These are phyloP conservation scores for Neohortaea acidophila DNA, from an alignment of 495 filamentous ascomycete species.

Conservation along the genomic window DNA sequence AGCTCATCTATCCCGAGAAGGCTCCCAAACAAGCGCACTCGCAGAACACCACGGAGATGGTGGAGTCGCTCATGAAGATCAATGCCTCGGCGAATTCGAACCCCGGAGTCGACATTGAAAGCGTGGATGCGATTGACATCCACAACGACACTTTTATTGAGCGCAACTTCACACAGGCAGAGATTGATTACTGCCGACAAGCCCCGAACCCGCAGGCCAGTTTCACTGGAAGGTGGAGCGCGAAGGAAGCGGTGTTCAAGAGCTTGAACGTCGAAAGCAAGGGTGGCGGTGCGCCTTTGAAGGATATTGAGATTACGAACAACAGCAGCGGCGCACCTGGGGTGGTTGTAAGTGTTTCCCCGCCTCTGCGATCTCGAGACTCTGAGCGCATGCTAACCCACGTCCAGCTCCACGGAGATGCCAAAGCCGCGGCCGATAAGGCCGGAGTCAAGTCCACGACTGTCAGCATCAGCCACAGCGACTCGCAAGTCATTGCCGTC, in stretches of 20 bases:
- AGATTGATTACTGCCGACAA: conserved; percentile 72
- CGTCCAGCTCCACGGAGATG: conserved; percentile 65
- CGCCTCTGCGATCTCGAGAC: background rate
- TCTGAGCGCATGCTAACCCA: conserved; percentile 9
- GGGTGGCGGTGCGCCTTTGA: conserved; percentile 77
- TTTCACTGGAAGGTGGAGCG: conserved; percentile 88
- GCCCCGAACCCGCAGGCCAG: conserved; percentile 63
- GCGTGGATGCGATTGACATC: conserved; percentile 68
- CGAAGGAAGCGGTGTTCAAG: conserved; percentile 98
- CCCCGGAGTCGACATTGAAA: conserved; percentile 85
- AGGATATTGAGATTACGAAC: conserved; percentile 81
- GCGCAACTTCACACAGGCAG: conserved; percentile 75
- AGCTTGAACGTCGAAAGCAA: conserved; percentile 73
- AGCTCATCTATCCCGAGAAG: conserved; percentile 54
- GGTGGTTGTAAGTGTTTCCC: conserved; percentile 54
- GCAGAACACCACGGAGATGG: conserved; percentile 55
- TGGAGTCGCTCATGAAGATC: conserved; percentile 62
- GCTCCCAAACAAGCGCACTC: conserved; percentile 37
- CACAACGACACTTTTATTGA: conserved; percentile 87
- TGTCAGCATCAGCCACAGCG: conserved; percentile 90
- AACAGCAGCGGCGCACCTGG: conserved; percentile 67
- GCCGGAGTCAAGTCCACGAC: conserved; percentile 73
- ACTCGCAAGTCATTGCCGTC: conserved; percentile 81
- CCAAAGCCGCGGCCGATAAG: conserved; percentile 61
- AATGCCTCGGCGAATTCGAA: conserved; percentile 60